phyloP scores from a whole-genome alignment of 495 filamentous ascomycete genomes.

The Neohortaea acidophila region DNA sequence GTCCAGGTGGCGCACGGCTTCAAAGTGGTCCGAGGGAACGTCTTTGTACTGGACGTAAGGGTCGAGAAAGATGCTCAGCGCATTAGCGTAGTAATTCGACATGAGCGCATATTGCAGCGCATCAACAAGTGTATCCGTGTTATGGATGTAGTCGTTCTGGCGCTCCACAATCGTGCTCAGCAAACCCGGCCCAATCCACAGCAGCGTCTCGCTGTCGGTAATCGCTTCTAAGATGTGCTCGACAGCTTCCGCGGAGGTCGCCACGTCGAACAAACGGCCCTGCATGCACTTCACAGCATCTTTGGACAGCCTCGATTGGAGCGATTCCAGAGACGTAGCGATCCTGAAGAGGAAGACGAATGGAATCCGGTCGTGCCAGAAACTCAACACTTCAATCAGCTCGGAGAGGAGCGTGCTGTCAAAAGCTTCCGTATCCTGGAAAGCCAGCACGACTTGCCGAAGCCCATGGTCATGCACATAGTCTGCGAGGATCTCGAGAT shows the following conservation, averaged over 20 bases:
- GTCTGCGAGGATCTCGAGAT: conserved; percentile 64
- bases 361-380: conserved; percentile 31
- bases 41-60: conserved; percentile 20
- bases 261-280: conserved; percentile 73
- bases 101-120: conserved; percentile 76
- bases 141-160: conserved; percentile 74
- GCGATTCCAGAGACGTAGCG: conserved; percentile 78
- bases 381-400: conserved; percentile 65
- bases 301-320: conserved; percentile 70
- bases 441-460: conserved; percentile 53
- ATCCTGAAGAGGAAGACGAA: conserved; percentile 78
- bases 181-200: conserved; percentile 56
- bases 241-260: conserved; percentile 55
- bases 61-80: conserved; percentile 52
- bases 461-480: conserved; percentile 41
- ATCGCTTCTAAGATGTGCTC: conserved; percentile 64
- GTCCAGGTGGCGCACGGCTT: conserved; percentile 60
- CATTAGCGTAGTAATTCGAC: conserved; percentile 90
- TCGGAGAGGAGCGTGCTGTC: conserved; percentile 65
- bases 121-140: conserved; percentile 61
- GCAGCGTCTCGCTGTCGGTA: conserved; percentile 36
- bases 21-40: conserved; percentile 44
- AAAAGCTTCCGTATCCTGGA: conserved; percentile 89
- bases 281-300: conserved; percentile 52
- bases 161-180: conserved; percentile 52